Evolutionary conservation across 1,139 yeast genomes (phyloP), one percentile per base, ranked within the genome.

Genomic region (Candida buenavistaensis): DNA sequence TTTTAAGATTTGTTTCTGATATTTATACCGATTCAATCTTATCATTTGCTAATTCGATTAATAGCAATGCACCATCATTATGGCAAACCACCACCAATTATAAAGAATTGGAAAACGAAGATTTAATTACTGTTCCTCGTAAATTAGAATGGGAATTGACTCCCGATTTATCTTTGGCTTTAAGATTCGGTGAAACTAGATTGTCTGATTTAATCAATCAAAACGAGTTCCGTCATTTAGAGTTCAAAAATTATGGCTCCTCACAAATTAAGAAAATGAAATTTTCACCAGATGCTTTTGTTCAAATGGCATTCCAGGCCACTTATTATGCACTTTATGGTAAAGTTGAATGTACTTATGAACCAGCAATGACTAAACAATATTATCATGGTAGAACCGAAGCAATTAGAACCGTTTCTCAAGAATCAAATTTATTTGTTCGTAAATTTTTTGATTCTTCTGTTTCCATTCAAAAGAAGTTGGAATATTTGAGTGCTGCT

Each of bases 291-390:
- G 97, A 89, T 68, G 97, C 97, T 0, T 89, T 85, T 61, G 84
- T 85, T 29, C 97, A 89, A 60, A 88, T 89, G 94, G 85, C 90
- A 13, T 88, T 88, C 69, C 97, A 89, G 59, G 88, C 94, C 4
- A 88, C 96, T 8, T 89, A 88, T 59, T 89, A 87, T 55, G 94
- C 96, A 1, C 72, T 89, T 35, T 89, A 89, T 55, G 97, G 97
- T 30, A 85, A 85, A 53, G 94, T 88, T 27, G 97, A 88, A 57
- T 86, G 95, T 48, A 87, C 96, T 10, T 89, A 89, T 58, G 97
- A 89, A 62, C 97, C 97, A 3, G 96, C 96, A 9, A 89, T 89
- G 97, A 89, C 96, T 2, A 89, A 89, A 57, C 70, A 70, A 40
- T 89, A 81, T 54, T 74, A 82, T 46, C 96, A 89, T 55, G 97